phyloP scores from a whole-genome alignment of 1,284 basidiomycete genomes.

The Ceratobasidium sp. region DNA sequence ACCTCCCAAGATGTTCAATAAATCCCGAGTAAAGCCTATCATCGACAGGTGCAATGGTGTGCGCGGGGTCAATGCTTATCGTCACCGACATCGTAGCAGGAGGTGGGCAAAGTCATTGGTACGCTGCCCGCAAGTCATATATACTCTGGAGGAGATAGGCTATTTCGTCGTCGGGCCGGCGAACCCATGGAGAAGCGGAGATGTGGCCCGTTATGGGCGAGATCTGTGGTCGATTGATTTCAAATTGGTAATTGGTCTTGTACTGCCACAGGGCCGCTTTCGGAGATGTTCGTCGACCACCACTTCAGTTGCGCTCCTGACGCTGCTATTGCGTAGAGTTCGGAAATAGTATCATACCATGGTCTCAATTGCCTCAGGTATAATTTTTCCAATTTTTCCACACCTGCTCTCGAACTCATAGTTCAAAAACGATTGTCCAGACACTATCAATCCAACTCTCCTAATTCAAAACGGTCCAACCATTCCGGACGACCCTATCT shows the following conservation, averaged over 20 bases:
- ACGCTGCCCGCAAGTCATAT: background rate
- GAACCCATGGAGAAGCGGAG: conserved; percentile 4
- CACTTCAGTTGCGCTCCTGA: background rate
- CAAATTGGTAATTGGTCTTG: background rate
- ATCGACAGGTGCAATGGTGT: conserved; percentile 43
- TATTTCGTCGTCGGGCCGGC: conserved; percentile 15
- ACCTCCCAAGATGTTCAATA: conserved; percentile 69
- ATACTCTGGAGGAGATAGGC: background rate
- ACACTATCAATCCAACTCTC: background rate
- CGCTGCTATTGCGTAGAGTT: background rate
- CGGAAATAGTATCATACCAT: background rate
- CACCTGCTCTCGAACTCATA: background rate
- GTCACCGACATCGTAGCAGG: conserved; percentile 23
- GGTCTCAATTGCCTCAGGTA: background rate
- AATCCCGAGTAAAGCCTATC: conserved; percentile 66
- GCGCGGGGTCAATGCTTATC: conserved; percentile 42
- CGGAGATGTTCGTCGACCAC: conserved; percentile 7
- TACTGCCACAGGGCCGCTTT: conserved; percentile 16
- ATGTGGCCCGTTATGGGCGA: conserved; percentile 16
- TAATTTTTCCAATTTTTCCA: background rate
- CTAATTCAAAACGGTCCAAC: background rate
- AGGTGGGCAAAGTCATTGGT: background rate
- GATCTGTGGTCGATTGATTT: background rate
- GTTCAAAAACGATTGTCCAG: too few relatives aligned
- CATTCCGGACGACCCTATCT: background rate